Base-by-base conservation (phyloP, 768 basidiomycete species). In the Psilocybe cubensis region DNA sequence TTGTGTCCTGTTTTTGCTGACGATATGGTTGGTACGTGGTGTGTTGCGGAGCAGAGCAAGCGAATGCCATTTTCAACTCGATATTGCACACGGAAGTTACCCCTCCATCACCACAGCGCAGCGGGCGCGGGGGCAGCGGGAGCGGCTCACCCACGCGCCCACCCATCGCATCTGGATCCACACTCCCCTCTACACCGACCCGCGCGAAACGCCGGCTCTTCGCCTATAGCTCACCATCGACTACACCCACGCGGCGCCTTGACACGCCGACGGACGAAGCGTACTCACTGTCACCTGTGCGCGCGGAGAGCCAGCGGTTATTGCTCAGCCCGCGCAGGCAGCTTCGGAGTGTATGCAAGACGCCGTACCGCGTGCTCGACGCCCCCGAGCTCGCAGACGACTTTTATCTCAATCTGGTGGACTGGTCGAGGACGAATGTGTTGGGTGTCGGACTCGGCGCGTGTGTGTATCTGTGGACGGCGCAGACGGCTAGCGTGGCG, bases 351-450 rank as follows among this genome's bases (percentile, higher is more conserved):
- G 91, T 98, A 1, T 89, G 89, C 76, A 95, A 96, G 72, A 97
- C 96, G 0, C 96, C 96, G 2, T 98, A 96, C 76, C 87, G 97
- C 56, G 96, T 98, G 1, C 83, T 98, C 29, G 96, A 99, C 69
- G 96, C 96, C 7, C 97, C 96, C 0, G 96, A 98, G 54, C 85
- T 99, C 11, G 94, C 94, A 25, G 96, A 98, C 69, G 96, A 99
- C 71, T 99, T 98, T 72, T 98, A 99, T 68, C 88, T 99, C 60
- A 98, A 98, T 68, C 82, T 98, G 10, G 95, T 98, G 21, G 96
- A 98, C 61, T 98, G 97, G 97, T 93, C 91, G 2, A 90, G 88
- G 52, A 96, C 92, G 4, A 98, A 98, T 68, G 88, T 98, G 0
- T 85, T 98, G 0, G 96, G 92, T 3, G 97, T 98, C 7, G 96